phyloP scores from a whole-genome alignment of 495 filamentous ascomycete species.

The Hamigera avellanea region DNA sequence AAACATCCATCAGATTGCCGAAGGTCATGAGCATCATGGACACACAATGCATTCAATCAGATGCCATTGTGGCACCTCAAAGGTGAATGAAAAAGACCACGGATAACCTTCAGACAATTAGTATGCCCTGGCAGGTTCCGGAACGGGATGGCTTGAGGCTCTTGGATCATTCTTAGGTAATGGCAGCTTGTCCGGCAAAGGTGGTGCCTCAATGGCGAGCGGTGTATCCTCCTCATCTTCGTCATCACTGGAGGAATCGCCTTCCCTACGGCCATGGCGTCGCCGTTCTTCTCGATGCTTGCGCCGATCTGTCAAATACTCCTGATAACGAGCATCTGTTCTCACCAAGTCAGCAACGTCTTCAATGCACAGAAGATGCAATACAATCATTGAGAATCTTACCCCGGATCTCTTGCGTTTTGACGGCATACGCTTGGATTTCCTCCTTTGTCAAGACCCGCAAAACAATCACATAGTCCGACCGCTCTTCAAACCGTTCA shows the following conservation, averaged over 20 bases:
- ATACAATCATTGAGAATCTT: conserved; percentile 8
- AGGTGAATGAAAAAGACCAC: too few species aligned
- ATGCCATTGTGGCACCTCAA: too few species aligned
- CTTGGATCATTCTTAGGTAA: conserved; percentile 1
- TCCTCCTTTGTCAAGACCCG: conserved; percentile 70
- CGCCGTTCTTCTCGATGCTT: conserved; percentile 19
- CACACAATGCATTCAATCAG: too few species aligned
- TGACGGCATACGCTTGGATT: conserved; percentile 65
- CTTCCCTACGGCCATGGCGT: conserved; percentile 19
- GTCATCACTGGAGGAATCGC: conserved; percentile 28
- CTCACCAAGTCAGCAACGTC: neutral
- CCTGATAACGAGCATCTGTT: conserved; percentile 25
- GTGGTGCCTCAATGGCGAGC: conserved; percentile 21
- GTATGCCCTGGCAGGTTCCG: conserved; percentile 6
- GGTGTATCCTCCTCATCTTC: conserved; percentile 27
- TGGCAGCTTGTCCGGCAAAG: conserved; percentile 3
- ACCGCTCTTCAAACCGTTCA: conserved; percentile 70
- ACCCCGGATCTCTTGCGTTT: conserved; percentile 71
- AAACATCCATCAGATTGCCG: too few species aligned
- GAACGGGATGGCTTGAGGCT: conserved; percentile 1
- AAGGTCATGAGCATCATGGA: too few species aligned
- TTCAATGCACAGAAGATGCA: neutral
- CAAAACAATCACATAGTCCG: conserved; percentile 78
- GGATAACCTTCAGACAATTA: too few species aligned
- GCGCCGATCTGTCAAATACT: conserved; percentile 24